These are phyloP conservation scores for Blastobotrys robertii DNA, from an alignment of 805 yeast species.

Conservation along the genomic window DNA sequence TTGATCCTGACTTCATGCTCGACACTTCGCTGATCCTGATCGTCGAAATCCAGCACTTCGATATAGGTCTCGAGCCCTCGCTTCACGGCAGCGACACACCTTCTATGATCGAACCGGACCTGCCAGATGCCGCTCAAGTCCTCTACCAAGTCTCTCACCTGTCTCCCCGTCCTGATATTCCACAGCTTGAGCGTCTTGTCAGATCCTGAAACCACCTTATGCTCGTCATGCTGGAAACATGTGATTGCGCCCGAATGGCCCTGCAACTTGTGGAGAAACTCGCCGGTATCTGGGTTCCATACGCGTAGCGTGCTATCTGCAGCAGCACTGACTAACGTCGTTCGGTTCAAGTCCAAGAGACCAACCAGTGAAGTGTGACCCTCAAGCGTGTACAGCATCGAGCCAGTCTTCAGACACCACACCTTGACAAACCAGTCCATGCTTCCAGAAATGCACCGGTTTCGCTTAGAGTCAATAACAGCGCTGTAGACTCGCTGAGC, in stretches of 20 bases:
- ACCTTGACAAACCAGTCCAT: slow-evolving; percentile 81
- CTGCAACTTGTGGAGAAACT: slow-evolving; percentile 53
- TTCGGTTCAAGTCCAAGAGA: slow-evolving; percentile 62
- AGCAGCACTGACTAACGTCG: slow-evolving; percentile 82
- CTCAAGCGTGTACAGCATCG: slow-evolving; percentile 55
- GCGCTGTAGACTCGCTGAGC: slow-evolving; percentile 84
- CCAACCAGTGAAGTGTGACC: slow-evolving; percentile 93
- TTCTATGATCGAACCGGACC: slow-evolving; percentile 71
- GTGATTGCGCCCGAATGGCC: slow-evolving; percentile 87
- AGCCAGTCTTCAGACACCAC: slow-evolving; percentile 81
- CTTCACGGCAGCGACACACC: slow-evolving; percentile 89
- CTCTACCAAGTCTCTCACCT: slow-evolving; percentile 57
- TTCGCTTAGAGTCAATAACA: slow-evolving; percentile 63
- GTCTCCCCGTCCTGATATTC: slow-evolving; percentile 70
- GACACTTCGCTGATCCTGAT: neutral
- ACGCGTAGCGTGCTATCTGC: slow-evolving; percentile 88
- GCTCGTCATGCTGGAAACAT: slow-evolving; percentile 83
- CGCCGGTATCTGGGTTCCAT: slow-evolving; percentile 78
- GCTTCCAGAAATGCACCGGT: slow-evolving; percentile 82
- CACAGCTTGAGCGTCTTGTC: slow-evolving; percentile 81
- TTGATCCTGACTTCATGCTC: too few species aligned
- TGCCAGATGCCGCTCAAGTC: slow-evolving; percentile 93
- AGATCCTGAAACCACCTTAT: slow-evolving; percentile 79
- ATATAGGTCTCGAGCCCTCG: slow-evolving; percentile 58
- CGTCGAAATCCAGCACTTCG: slow-evolving; percentile 75